Evolutionary conservation across 768 basidiomycete species (phyloP), one percentile per base, ranked within the genome.

Genomic region (Guyanaporus albipodus): DNA sequence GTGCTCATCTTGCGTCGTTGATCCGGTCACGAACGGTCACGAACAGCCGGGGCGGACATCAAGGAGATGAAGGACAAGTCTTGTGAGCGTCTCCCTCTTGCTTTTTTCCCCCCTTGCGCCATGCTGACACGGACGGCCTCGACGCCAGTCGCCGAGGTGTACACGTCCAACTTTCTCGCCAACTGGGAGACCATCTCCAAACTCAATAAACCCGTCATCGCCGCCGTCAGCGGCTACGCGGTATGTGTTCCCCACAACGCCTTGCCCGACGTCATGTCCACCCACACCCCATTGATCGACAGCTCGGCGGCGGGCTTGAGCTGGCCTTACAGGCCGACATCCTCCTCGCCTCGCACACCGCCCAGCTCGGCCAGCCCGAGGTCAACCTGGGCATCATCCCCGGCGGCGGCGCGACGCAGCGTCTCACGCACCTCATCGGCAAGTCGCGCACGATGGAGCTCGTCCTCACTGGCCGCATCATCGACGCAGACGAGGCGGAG

Each of bases 11-110:
- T 11, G n/a, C 34, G 48, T 22, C 19, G 44, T 27, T n/a, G n/a
- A n/a, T n/a, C n/a, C n/a, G n/a, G n/a, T n/a, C n/a, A n/a, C n/a
- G n/a, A n/a, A 12, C n/a, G n/a, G n/a, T n/a, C n/a, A n/a, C n/a
- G n/a, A 54, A 33, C 45, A 92, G 93, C 93, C 58, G 93, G 95
- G 3, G 95, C 95, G 18, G 95, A 99, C 68, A 97, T 99, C 70
- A 97, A 96, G 72, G 93, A 98, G 70, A 98, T 98, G 95, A 93
- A 92, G 68, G 90, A 94, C 70, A 93, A 93, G 70, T 72, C 83
- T 48, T 96, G 91, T 92, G 59, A 61, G n/a, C n/a, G n/a, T n/a
- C n/a, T n/a, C n/a, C n/a, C 80, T 68, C 22, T 11, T 9, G 7
- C 17, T 15, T 35, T 35, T 26, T 10, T 26, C 8, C 12, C n/a